These are phyloP conservation scores for Umbelopsis sp. DNA, from an alignment of 192 early-diverging fungal species.

Conservation along the genomic window DNA sequence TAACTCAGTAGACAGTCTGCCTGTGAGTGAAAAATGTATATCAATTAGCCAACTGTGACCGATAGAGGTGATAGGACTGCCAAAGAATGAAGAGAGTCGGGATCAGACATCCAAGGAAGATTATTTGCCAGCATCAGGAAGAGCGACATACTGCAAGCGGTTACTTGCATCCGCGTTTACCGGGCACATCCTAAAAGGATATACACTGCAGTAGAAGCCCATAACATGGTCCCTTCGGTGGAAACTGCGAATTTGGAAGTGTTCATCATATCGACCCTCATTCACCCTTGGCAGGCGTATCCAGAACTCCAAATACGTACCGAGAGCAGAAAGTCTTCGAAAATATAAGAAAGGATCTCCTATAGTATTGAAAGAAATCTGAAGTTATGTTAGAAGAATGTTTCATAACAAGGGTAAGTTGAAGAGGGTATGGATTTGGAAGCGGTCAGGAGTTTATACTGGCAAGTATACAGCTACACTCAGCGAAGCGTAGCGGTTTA, in stretches of 20 bases:
- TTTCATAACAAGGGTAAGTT: background rate
- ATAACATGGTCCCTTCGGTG: conserved; percentile 32
- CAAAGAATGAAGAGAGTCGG: background rate
- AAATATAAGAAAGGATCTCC: background rate
- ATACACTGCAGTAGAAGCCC: conserved; percentile 13
- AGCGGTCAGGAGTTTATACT: conserved; percentile 43
- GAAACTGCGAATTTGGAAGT: conserved; percentile 45
- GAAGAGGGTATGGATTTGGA: background rate
- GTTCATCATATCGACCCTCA: conserved; percentile 34
- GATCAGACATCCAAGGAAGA: conserved; percentile 50
- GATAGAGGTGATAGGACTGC: background rate
- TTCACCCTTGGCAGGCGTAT: background rate
- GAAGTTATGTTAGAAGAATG: background rate
- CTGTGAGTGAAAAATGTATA: no score
- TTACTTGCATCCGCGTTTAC: background rate
- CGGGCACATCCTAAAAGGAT: conserved; percentile 20
- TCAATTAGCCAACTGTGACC: no score
- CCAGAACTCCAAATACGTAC: background rate
- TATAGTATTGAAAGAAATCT: background rate
- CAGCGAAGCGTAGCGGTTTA: conserved; percentile 45
- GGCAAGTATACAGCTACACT: conserved; percentile 45
- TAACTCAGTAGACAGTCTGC: no score
- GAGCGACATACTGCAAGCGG: conserved; percentile 10
- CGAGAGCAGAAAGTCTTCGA: background rate
- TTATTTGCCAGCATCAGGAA: conserved; percentile 34